Base-by-base conservation (phyloP, 1,284 basidiomycete species). In the Leucoagaricus sp. region DNA sequence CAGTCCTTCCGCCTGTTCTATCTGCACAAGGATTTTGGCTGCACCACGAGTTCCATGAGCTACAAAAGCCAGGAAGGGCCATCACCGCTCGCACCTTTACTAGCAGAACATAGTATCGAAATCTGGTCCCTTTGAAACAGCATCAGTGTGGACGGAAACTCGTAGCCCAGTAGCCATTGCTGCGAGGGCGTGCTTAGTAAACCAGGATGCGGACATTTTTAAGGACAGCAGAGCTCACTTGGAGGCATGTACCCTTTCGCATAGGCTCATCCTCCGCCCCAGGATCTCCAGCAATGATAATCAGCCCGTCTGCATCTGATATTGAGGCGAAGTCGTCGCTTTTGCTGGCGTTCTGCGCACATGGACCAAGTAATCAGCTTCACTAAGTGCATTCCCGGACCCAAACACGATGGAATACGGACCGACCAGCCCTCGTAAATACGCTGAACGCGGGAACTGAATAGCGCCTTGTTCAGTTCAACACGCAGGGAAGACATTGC, bases 81-180 rank as follows among this genome's bases (percentile, higher is more conserved):
- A 13, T 55, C 25, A 57, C 49, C 26, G 50, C 33, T 12, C 49
- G 26, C 9, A 94, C 94, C 92, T 83, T 98, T 98, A 29, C 89
- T 91, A 3, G 89, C 84, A 19, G 94, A 96, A 62, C 93, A 95
- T 40, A 98, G 77, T 56, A 98, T 90, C 28, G 79, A 81, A 28
- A 98, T 74, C 65, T 84, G 89, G 53, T 87, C 77, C 64, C 87
- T 87, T 63, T 89, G 82, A 63, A 98, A 90, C 33, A 96, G 74
- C 57, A 96, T 84, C 42, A 98, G 78, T 0, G 96, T 98, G 0
- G 94, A 94, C 0, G 96, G 96, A 68, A 98, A 98, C 72, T 98
- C 96, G 72, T 95, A 98, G 23, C 95, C 96, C 31, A 98, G 82
- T 8, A 98, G 80, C 91, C 94, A 98, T 64, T 93, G 94, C 94